Conservation (phyloP, 768 basidiomycete species). For the Lentinula aciculospora region DNA sequence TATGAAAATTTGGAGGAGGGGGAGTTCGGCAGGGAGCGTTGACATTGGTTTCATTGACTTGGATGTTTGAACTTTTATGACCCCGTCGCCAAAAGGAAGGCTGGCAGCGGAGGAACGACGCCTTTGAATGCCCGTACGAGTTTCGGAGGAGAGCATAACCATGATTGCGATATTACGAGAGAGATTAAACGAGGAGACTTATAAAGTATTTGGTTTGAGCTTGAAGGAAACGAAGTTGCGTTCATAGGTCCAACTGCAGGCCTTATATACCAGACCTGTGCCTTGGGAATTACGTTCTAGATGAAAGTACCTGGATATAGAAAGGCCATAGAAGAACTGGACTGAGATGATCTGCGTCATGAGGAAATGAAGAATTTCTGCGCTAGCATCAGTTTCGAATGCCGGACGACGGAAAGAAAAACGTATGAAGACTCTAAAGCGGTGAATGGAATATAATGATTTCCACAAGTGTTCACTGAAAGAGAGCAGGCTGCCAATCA, state of each 20-base stretch:
- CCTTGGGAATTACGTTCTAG: constrained; percentile 1
- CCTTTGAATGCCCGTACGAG: constrained; percentile 12
- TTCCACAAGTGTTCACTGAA: neutral
- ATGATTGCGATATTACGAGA: constrained; percentile 13
- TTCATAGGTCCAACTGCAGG: neutral
- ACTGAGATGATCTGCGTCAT: neutral
- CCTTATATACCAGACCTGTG: neutral
- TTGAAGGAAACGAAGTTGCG: constrained; percentile 1
- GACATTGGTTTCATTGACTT: neutral
- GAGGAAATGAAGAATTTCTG: neutral
- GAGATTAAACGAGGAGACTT: neutral
- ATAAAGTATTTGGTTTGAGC: constrained; percentile 1
- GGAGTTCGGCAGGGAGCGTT: neutral
- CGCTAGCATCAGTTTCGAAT: neutral
- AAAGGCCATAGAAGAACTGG: neutral
- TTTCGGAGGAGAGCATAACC: constrained; percentile 25
- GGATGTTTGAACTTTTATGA: neutral
- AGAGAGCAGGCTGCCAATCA: constrained; percentile 4
- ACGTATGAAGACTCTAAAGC: neutral
- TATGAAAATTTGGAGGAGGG: constrained; percentile 52
- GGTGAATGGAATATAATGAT: neutral
- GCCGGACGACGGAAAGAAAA: neutral
- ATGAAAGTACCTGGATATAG: neutral
- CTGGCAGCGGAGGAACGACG: constrained; percentile 6
- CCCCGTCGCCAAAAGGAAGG: constrained; percentile 3